phyloP scores from a whole-genome alignment of 352 stramenopile species.

The Phytophthora uliginosa region DNA sequence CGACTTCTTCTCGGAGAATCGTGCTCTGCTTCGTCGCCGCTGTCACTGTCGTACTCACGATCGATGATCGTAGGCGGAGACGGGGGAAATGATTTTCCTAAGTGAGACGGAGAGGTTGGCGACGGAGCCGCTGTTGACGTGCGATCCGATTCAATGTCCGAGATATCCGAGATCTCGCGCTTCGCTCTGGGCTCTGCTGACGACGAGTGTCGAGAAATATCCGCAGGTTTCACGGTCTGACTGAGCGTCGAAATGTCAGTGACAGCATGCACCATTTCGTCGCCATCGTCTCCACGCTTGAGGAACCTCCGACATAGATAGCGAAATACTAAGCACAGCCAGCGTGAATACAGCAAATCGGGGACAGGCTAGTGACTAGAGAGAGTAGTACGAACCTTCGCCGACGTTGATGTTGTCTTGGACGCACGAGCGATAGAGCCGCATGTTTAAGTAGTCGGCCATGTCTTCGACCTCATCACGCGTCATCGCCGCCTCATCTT shows the following conservation, averaged over 20 bases:
- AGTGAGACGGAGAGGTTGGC: slow-evolving; percentile 17
- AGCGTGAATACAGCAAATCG: not conserved
- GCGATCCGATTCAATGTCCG: slow-evolving; percentile 43
- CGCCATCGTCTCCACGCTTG: slow-evolving; percentile 42
- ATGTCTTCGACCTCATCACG: slow-evolving; percentile 72
- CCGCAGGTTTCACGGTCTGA: slow-evolving; percentile 26
- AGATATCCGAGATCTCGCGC: slow-evolving; percentile 53
- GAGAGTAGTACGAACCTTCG: slow-evolving; percentile 45
- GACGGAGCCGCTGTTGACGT: slow-evolving; percentile 33
- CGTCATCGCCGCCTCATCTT: slow-evolving; percentile 70
- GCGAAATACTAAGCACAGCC: slow-evolving; percentile 54
- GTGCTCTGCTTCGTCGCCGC: slow-evolving; percentile 24
- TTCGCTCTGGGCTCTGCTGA: slow-evolving; percentile 32
- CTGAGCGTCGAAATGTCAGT: slow-evolving; percentile 69
- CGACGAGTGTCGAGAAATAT: slow-evolving; percentile 25
- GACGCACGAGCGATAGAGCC: slow-evolving; percentile 70
- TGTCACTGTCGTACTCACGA: slow-evolving; percentile 36
- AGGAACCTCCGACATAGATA: slow-evolving; percentile 65
- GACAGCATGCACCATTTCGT: slow-evolving; percentile 52
- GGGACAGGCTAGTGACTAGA: not conserved
- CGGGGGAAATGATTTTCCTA: slow-evolving; percentile 16
- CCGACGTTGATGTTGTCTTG: slow-evolving; percentile 83
- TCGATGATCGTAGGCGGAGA: slow-evolving; percentile 27
- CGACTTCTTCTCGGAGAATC: slow-evolving; percentile 20
- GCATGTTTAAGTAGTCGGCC: slow-evolving; percentile 64